A percentile compares a stretch with the other conserved stretches of the same genome.
These are phyloP conservation scores for Lyophyllum atratum DNA, from an alignment of 768 basidiomycete species.

Conservation along the genomic window DNA sequence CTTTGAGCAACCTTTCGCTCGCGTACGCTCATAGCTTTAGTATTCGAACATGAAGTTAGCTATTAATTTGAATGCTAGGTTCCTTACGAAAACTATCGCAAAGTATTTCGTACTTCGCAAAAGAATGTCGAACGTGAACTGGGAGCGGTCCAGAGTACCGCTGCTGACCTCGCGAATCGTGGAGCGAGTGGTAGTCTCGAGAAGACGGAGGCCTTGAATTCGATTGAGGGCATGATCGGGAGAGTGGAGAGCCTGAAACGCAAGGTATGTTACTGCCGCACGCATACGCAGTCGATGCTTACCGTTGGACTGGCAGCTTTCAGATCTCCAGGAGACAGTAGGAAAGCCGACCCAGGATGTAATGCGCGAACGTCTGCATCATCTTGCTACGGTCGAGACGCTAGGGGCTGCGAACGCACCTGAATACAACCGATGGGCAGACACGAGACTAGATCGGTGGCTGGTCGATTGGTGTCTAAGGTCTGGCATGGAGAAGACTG, in stretches of 20 bases:
- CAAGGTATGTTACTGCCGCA: constrained; percentile 59
- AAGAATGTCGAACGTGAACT: constrained; percentile 82
- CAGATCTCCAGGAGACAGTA: constrained; percentile 47
- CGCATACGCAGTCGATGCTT: background rate
- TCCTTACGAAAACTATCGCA: constrained; percentile 87
- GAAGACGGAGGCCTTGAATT: constrained; percentile 54
- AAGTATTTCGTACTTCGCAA: constrained; percentile 82
- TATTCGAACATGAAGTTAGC: constrained; percentile 1
- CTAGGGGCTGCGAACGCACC: constrained; percentile 51
- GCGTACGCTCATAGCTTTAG: constrained; percentile 42
- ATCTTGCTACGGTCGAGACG: constrained; percentile 65
- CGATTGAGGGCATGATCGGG: constrained; percentile 76
- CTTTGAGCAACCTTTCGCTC: constrained; percentile 83
- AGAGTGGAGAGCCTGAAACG: constrained; percentile 81
- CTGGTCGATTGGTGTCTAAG: constrained; percentile 92
- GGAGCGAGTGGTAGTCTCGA: constrained; percentile 37
- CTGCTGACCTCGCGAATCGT: constrained; percentile 61
- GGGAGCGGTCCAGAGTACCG: constrained; percentile 53
- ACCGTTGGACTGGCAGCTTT: constrained; percentile 32
- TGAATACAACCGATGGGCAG: constrained; percentile 76
- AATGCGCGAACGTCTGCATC: constrained; percentile 72
- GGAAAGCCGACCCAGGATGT: constrained; percentile 69
- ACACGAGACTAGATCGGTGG: constrained; percentile 83
- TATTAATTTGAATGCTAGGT: constrained; percentile 48
- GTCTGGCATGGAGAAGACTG: constrained; percentile 75